Percentiles rank a stretch among this genome's conserved stretches.
Evolutionary conservation across 805 yeast genomes (phyloP).

Genomic region (Zygoascus flipseniorum): DNA sequence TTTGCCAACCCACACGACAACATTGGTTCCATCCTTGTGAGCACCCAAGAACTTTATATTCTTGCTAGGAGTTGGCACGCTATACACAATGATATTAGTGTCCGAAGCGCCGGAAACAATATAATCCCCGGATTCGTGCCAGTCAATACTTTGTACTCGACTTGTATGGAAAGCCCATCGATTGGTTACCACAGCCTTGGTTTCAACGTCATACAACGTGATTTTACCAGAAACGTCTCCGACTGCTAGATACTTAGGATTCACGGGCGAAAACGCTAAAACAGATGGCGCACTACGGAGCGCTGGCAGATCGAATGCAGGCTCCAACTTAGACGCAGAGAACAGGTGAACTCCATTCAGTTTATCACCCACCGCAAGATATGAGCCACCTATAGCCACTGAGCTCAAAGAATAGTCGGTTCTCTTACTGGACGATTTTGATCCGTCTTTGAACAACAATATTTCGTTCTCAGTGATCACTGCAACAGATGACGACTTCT

Average conservation of each 20-base stretch:
- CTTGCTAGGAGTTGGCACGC: constrained; percentile 69
- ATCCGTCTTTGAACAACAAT: constrained; percentile 27
- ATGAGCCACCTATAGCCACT: constrained; percentile 35
- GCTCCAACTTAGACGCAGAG: constrained; percentile 25
- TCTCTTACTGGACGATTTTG: constrained; percentile 22
- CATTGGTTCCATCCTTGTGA: constrained; percentile 80
- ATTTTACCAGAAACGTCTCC: constrained; percentile 88
- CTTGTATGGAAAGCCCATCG: constrained; percentile 97
- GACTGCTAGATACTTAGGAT: constrained; percentile 61
- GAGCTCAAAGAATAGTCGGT: constrained; percentile 38
- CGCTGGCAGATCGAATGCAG: constrained; percentile 31
- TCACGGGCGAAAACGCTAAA: constrained; percentile 58
- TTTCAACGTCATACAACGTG: constrained; percentile 51
- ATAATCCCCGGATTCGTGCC: constrained; percentile 69
- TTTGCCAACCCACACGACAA: constrained; percentile 55
- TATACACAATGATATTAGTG: constrained; percentile 69
- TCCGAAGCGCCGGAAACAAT: constrained; percentile 79
- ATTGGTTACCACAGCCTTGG: constrained; percentile 53
- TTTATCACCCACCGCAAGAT: constrained; percentile 44
- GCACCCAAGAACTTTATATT: constrained; percentile 68
- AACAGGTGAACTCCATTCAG: constrained; percentile 36
- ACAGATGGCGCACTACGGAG: constrained; percentile 56
- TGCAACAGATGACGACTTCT: constrained; percentile 27
- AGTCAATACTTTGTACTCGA: constrained; percentile 62
- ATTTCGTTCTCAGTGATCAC: constrained; percentile 39